Base-by-base conservation (phyloP, 1,139 yeast species). In the Sugiyamaella castrensis region DNA sequence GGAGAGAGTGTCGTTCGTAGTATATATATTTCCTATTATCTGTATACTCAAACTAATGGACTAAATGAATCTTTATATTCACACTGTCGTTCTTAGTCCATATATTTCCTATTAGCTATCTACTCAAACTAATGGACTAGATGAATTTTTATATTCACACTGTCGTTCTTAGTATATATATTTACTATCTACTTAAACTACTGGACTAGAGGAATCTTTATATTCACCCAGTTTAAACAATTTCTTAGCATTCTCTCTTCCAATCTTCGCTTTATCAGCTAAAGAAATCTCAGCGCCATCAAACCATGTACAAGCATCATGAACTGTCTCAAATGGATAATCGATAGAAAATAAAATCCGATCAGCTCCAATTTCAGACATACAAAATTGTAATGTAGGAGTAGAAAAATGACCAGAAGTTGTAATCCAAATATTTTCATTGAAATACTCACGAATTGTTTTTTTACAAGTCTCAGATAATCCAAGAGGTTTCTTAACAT, bases 301-400 rank as follows among this genome's bases (percentile, higher is more conserved):
- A 32, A 43, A 43, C 47, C 47, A 43, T n/a, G 47, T 43, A 31
- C 47, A 43, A 30, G 47, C 47, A 43, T 43, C 47, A 30, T 37
- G 43, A 33, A 38, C 37, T 24, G 30, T 43, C 33, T 43, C 47
- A 43, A 43, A 43, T 15, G 47, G 47, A 43, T 43, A 43, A 32
- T 43, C 47, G 6, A 43, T 38, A 12, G 47, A 43, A 27, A 43
- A 43, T 28, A 43, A 36, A 29, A 43, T 43, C 19, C 47, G 10
- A 29, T 43, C 47, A 19, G 47, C 40, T 8, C 47, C 47, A 43
- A 43, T 43, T 37, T 37, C 40, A 29, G 30, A 37, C 27, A 37
- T 39, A 40, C 47, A 43, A 31, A 37, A 43, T 16, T 31, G 24
- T 8, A 43, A 30, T 8, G 47, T 43, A 15, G 40, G 47, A 15